Evolutionary conservation across 225 moss, liverwort and hornwort species (phyloP).

Genomic region (Bryum argenteum): DNA sequence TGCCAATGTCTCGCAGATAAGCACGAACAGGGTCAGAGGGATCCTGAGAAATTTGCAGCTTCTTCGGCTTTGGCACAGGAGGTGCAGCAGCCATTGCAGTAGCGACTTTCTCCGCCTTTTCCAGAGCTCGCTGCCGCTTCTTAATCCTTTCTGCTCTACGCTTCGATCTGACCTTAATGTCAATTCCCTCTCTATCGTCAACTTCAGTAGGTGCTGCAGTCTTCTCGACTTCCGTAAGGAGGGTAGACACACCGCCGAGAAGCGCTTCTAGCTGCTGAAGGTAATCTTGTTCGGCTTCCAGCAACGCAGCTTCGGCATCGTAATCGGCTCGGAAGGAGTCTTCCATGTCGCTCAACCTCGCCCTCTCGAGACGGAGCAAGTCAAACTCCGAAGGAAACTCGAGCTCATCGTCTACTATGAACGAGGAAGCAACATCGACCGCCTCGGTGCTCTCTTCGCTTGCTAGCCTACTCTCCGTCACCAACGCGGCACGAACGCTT

Average conservation of each 20-base stretch:
- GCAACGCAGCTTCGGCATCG: slow-evolving; percentile 37
- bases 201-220: neutral
- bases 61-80: slow-evolving; percentile 54
- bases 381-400: slow-evolving; percentile 75
- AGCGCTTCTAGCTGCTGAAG: slow-evolving; percentile 35
- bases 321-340: slow-evolving; percentile 46
- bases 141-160: slow-evolving; percentile 68
- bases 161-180: slow-evolving; percentile 61
- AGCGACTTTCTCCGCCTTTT: slow-evolving; percentile 72
- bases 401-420: slow-evolving; percentile 35
- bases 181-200: slow-evolving; percentile 36
- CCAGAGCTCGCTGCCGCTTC: slow-evolving; percentile 71
- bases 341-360: slow-evolving; percentile 87
- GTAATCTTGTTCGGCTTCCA: slow-evolving; percentile 44
- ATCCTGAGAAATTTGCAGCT: slow-evolving; percentile 53
- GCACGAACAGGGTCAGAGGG: slow-evolving; percentile 73
- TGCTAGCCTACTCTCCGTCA: slow-evolving; percentile 60
- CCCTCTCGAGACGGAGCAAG: slow-evolving; percentile 80
- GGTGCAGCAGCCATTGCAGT: slow-evolving; percentile 47
- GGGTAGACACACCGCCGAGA: slow-evolving; percentile 32
- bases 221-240: slow-evolving; percentile 29
- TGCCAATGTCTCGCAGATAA: slow-evolving; percentile 79
- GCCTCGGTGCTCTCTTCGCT: slow-evolving; percentile 61
- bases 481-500: slow-evolving; percentile 37
- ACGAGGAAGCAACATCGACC: slow-evolving; percentile 59